Evolutionary conservation across 1,284 basidiomycete genomes (phyloP).

Genomic region (Ceratobasidium sp.): DNA sequence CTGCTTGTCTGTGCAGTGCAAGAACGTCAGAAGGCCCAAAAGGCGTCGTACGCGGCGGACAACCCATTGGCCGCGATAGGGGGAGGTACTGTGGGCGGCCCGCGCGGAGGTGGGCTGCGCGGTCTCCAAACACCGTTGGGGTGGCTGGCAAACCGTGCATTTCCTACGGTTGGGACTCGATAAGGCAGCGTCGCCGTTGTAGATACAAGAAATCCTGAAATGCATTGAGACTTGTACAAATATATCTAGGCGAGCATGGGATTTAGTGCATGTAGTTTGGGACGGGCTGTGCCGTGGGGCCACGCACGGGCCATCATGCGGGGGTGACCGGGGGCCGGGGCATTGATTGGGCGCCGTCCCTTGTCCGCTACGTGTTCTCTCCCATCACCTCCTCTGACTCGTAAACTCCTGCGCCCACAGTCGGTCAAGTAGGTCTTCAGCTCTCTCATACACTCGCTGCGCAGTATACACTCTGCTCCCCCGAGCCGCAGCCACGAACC

Average conservation of each 20-base stretch:
- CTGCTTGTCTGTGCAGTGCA: constrained; percentile 64
- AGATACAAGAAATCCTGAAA: constrained; percentile 5
- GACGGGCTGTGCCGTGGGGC: constrained; percentile 22
- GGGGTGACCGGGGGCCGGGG: constrained; percentile 23
- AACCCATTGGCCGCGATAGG: constrained; percentile 80
- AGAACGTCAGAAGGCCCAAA: constrained; percentile 75
- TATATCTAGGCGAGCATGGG: background rate
- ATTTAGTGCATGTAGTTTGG: constrained; percentile 9
- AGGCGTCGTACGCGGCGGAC: constrained; percentile 78
- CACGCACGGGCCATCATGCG: constrained; percentile 32
- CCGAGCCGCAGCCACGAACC: constrained; percentile 33
- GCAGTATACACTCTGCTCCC: constrained; percentile 32
- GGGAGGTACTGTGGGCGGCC: constrained; percentile 64
- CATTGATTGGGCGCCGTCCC: constrained; percentile 25
- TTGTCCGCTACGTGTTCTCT: constrained; percentile 22
- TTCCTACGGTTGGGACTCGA: constrained; percentile 36
- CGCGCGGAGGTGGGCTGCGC: constrained; percentile 65
- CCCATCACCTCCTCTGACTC: constrained; percentile 35
- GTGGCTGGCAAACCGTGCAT: constrained; percentile 43
- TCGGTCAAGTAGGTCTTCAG: constrained; percentile 37
- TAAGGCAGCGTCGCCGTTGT: background rate
- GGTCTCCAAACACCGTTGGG: constrained; percentile 76
- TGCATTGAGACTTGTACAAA: background rate
- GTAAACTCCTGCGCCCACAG: constrained; percentile 17
- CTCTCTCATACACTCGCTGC: background rate